Evolutionary conservation across 352 stramenopile species (phyloP).

Genomic region (Phytopythium montanum): DNA sequence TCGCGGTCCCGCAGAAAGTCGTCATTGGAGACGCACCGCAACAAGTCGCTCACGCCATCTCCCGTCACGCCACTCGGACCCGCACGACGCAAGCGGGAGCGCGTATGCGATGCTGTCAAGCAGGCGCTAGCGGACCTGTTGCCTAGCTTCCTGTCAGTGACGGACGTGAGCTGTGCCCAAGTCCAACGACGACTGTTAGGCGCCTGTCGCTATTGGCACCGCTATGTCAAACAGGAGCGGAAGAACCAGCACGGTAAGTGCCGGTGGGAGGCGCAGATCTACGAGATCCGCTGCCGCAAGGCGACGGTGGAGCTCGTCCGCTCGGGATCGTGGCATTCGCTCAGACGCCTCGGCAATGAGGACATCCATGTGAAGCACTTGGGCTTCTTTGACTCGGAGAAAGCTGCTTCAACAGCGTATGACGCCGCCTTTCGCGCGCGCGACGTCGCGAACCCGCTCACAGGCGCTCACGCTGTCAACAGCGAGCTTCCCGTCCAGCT

Average conservation of each 20-base stretch:
- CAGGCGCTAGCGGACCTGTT: constrained; percentile 10
- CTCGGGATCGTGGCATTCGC: constrained; percentile 28
- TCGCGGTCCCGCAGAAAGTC: neutral
- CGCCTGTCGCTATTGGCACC: constrained; percentile 63
- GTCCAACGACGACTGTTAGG: constrained; percentile 63
- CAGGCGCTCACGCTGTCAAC: constrained; percentile 13
- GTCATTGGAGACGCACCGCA: neutral
- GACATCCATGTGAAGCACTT: constrained; percentile 47
- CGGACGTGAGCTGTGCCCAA: constrained; percentile 49
- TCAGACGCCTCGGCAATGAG: constrained; percentile 30
- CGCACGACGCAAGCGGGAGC: constrained; percentile 20
- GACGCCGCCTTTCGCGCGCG: constrained; percentile 33
- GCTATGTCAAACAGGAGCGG: constrained; percentile 64
- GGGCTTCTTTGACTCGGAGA: constrained; percentile 61
- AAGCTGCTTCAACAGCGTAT: constrained; percentile 28
- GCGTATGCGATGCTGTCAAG: constrained; percentile 16
- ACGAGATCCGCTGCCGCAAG: constrained; percentile 44
- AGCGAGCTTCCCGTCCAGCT: constrained; percentile 28
- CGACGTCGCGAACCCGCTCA: constrained; percentile 41
- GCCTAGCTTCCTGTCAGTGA: constrained; percentile 18
- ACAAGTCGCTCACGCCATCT: neutral
- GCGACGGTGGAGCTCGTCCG: constrained; percentile 24
- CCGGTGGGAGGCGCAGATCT: constrained; percentile 58
- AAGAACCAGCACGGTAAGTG: constrained; percentile 29
- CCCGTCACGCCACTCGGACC: constrained; percentile 2